A percentile compares a stretch with the other conserved stretches of the same genome.
Evolutionary conservation across 352 stramenopile species (phyloP).

Genomic region (Phytopythium sindhum): DNA sequence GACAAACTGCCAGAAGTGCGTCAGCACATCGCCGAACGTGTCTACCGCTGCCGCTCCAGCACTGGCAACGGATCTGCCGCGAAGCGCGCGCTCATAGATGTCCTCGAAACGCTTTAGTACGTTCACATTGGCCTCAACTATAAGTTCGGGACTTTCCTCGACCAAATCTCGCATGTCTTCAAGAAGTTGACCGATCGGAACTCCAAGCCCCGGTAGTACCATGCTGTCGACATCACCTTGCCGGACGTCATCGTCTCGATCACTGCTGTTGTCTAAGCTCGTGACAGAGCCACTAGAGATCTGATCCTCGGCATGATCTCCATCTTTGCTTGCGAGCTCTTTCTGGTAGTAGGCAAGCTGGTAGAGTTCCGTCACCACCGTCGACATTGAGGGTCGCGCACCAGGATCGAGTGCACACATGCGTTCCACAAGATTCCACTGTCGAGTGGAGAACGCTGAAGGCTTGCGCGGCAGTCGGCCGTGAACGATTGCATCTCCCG

Average conservation of each 20-base stretch:
- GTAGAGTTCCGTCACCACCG: background rate
- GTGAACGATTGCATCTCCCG: background rate
- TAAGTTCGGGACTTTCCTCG: background rate
- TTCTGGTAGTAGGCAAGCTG: conserved; percentile 2
- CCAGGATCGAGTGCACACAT: conserved; percentile 2
- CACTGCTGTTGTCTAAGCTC: background rate
- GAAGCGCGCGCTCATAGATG: background rate
- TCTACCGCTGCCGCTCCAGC: background rate
- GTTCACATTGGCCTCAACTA: background rate
- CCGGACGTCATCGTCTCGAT: background rate
- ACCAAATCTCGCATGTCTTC: background rate
- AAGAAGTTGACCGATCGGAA: background rate
- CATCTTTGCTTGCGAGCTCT: background rate
- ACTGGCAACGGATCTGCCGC: background rate
- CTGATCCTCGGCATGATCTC: background rate
- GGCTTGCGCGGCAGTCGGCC: background rate
- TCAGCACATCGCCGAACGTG: background rate
- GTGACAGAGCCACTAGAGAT: background rate
- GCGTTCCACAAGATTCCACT: conserved; percentile 2
- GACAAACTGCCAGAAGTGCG: conserved; percentile 1
- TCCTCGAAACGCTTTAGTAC: background rate
- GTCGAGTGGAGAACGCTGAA: background rate
- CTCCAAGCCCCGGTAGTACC: background rate
- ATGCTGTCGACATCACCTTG: background rate
- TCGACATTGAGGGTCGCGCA: background rate